phyloP scores from a whole-genome alignment of 1,284 basidiomycete genomes.

The Lentinula novae-zelandiae region DNA sequence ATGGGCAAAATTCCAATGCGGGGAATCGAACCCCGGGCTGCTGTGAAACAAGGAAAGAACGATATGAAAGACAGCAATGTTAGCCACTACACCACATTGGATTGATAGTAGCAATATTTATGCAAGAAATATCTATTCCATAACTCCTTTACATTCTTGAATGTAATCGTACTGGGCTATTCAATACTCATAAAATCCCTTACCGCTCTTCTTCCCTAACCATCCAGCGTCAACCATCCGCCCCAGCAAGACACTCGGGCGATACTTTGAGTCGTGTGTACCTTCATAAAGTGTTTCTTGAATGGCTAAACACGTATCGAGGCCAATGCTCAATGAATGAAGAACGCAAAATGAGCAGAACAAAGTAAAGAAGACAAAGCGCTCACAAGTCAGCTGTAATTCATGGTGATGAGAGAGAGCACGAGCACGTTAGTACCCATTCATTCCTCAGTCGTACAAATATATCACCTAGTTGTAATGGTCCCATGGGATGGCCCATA shows the following conservation, averaged over 20 bases:
- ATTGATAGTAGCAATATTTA: neutral
- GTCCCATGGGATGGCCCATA: slow-evolving; percentile 97
- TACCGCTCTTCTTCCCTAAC: slow-evolving; percentile 89
- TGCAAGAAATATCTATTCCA: no score
- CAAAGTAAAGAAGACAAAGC: slow-evolving; percentile 7
- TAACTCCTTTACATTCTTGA: no score
- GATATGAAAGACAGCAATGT: slow-evolving; percentile 15
- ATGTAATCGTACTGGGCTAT: no score
- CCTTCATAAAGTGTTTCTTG: slow-evolving; percentile 87
- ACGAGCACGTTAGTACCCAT: neutral
- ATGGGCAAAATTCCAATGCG: slow-evolving; percentile 10
- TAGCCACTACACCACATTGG: slow-evolving; percentile 16
- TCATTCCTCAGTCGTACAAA: neutral
- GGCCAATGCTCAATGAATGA: slow-evolving; percentile 67
- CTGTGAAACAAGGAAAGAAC: neutral
- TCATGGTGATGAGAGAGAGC: neutral
- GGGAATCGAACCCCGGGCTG: slow-evolving; percentile 17
- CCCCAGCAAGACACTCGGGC: slow-evolving; percentile 87
- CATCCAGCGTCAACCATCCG: slow-evolving; percentile 97
- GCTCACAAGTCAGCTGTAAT: slow-evolving; percentile 73
- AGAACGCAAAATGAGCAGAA: slow-evolving; percentile 5
- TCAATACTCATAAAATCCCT: slow-evolving; percentile 82
- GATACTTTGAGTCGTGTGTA: slow-evolving; percentile 94
- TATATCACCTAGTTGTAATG: slow-evolving; percentile 66
- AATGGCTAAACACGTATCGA: slow-evolving; percentile 89